Evolutionary conservation across 2,329 filamentous ascomycete species (phyloP), one percentile per base, ranked within the genome.

Genomic region (Aspergillus tubingensis): DNA sequence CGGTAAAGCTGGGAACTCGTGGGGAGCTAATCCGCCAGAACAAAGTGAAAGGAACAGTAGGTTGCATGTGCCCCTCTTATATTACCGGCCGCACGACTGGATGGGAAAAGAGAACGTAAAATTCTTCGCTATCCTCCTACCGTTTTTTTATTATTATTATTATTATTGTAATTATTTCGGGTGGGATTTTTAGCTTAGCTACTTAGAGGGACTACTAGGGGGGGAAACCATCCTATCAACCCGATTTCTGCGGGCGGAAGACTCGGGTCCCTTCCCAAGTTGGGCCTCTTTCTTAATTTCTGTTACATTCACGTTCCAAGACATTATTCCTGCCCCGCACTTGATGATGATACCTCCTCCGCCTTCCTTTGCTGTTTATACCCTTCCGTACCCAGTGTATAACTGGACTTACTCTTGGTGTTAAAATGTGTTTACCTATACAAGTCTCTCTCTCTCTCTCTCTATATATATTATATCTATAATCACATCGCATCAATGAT

Each of bases 21-120:
- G 44, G 19, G 25, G 54, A 58, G 44, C 56, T 53, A 50, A 32
- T 30, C 41, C 48, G 52, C 59, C 57, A 60, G 52, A 54, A 36
- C 44, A 32, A 32, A 15, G 25, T 44, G 13, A 27, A 17, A 59
- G 58, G 32, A 17, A 47, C 19, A 51, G 36, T 23, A 51, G 36
- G 4, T 21, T 32, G 55, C 53, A 62, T 62, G 53, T 55, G 23
- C n/a, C 8, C n/a, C 53, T 55, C 39, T 19, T 15, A 23, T 54
- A 32, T 19, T 54, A 19, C 17, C 23, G 44, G 13, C 17, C 10
- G 21, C 13, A 23, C 8, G 27, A 36, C 49, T 23, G 15, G 30
- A 53, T 53, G 36, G 36, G 23, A 13, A 39, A 53, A 53, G 38
- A 21, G 21, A 13, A 21, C 21, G 23, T 49, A 23, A 51, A n/a